Evolutionary conservation across 1,139 yeast species (phyloP).

Genomic region (Taiozyma onychis): DNA sequence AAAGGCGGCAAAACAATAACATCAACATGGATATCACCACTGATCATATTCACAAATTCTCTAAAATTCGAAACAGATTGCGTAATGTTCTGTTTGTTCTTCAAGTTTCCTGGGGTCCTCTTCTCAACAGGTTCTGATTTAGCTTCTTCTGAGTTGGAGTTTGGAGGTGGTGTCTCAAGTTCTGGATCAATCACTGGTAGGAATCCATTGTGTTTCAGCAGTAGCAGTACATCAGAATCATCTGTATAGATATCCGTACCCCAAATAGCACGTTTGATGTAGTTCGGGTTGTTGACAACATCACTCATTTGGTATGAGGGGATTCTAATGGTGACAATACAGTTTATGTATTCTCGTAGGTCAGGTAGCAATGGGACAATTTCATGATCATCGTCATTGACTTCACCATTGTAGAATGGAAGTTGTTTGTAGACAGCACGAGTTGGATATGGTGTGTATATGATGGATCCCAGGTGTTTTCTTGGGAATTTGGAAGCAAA

Average conservation of each 20-base stretch:
- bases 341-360: slow-evolving; percentile 49
- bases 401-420: slow-evolving; percentile 4
- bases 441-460: slow-evolving; percentile 54
- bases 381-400: slow-evolving; percentile 3
- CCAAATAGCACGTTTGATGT: slow-evolving; percentile 63
- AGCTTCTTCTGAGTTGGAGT: slow-evolving; percentile 5
- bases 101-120: slow-evolving; percentile 32
- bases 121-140: slow-evolving; percentile 13
- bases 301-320: slow-evolving; percentile 36
- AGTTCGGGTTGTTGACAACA: slow-evolving; percentile 27
- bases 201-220: slow-evolving; percentile 69
- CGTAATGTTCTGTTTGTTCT: slow-evolving; percentile 23
- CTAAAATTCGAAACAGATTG: slow-evolving; percentile 26
- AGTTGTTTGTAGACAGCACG: slow-evolving; percentile 24
- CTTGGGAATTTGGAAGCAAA: slow-evolving; percentile 42
- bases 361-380: slow-evolving; percentile 37
- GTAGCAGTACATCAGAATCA: slow-evolving; percentile 79
- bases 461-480: slow-evolving; percentile 51
- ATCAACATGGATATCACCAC: slow-evolving; percentile 61
- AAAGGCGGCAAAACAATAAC: slow-evolving; percentile 66
- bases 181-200: slow-evolving; percentile 39
- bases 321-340: slow-evolving; percentile 58
- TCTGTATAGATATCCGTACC: slow-evolving; percentile 92
- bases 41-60: slow-evolving; percentile 22
- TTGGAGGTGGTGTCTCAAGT: slow-evolving; percentile 4